Conservation (phyloP, 2,329 filamentous ascomycete genomes). For the Penicillium nordicum region DNA sequence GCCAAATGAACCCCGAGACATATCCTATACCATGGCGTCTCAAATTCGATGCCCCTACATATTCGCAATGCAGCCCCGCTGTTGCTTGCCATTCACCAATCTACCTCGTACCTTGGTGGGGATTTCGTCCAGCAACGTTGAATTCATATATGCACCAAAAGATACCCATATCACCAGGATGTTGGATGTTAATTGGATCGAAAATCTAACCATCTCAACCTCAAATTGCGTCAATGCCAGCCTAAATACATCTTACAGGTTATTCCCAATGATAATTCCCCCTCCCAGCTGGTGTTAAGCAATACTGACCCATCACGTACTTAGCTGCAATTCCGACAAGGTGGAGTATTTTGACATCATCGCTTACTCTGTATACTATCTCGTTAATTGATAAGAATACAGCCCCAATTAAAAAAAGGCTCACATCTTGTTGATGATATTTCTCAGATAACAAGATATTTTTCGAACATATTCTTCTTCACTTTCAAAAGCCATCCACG, state of each 20-base stretch:
- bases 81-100: not conserved
- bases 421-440: not conserved
- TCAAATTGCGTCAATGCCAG: slow-evolving; percentile 2
- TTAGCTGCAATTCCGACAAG: slow-evolving; percentile 1
- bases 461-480: no score
- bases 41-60: not conserved
- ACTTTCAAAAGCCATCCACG: not conserved
- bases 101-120: not conserved
- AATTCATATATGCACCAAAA: not conserved
- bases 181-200: not conserved
- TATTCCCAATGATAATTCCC: not conserved
- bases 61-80: not conserved
- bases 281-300: not conserved
- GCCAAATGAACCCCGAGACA: not conserved
- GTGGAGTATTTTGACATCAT: slow-evolving; percentile 6
- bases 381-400: not conserved
- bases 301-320: not conserved
- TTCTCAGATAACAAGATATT: not conserved
- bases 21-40: not conserved
- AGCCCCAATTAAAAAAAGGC: not conserved
- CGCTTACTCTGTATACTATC: not conserved
- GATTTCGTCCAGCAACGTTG: not conserved
- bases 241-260: not conserved
- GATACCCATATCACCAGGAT: not conserved
- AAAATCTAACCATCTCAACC: not conserved